These are phyloP conservation scores for Clonostachys chloroleuca DNA, from an alignment of 2,329 filamentous ascomycete species.

Conservation along the genomic window DNA sequence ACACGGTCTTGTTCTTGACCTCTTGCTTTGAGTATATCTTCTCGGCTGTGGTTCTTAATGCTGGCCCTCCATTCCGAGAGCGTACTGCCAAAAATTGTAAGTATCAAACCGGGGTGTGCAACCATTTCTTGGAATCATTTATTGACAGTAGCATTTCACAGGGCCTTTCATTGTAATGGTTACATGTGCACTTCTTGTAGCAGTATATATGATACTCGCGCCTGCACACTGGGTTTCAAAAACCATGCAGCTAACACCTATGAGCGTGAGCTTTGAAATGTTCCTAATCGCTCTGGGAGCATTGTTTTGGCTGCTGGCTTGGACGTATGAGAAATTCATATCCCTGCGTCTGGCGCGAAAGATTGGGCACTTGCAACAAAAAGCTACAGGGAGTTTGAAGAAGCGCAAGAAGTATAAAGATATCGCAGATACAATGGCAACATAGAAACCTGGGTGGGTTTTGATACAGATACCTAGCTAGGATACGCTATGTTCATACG, in stretches of 20 bases:
- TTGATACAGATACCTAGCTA: too few species aligned
- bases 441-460: neutral
- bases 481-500: too few species aligned
- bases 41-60: slow-evolving; percentile 81
- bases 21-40: slow-evolving; percentile 96
- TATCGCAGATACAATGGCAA: slow-evolving; percentile 55
- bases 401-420: slow-evolving; percentile 85
- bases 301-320: slow-evolving; percentile 64
- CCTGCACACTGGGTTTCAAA: slow-evolving; percentile 65
- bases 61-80: slow-evolving; percentile 87
- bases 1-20: slow-evolving; percentile 83
- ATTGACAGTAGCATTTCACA: slow-evolving; percentile 21
- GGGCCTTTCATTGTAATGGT: slow-evolving; percentile 84
- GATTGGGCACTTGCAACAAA: slow-evolving; percentile 58
- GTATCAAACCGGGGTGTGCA: slow-evolving; percentile 18
- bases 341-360: slow-evolving; percentile 65
- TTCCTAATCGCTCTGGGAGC: slow-evolving; percentile 69
- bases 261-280: slow-evolving; percentile 67
- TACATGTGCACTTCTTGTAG: slow-evolving; percentile 59
- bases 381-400: slow-evolving; percentile 60
- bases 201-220: slow-evolving; percentile 74
- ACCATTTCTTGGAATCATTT: neutral
- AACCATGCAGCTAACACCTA: slow-evolving; percentile 81
- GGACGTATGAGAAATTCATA: slow-evolving; percentile 65
- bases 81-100: slow-evolving; percentile 74